Base-by-base conservation (phyloP, 371 early-diverging fungal genomes). In the Mortierella sp. region DNA sequence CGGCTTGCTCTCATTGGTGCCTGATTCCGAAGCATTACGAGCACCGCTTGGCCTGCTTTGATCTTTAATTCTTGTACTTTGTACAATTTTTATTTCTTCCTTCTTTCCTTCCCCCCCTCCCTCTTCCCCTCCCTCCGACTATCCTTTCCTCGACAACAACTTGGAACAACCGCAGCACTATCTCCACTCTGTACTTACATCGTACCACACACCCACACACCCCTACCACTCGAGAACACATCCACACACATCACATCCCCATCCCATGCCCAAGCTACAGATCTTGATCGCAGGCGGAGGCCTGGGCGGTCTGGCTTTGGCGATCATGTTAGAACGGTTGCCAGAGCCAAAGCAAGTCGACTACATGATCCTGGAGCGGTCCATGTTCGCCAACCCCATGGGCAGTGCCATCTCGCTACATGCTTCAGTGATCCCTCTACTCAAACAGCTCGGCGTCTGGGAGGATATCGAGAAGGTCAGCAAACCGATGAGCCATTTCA, bases 401-500 rank as follows among this genome's bases (percentile, higher is more conserved):
- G 74, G 74, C 2, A 74, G 74, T 39, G 67, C 74, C 55, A 63
- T 74, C 51, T 74, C 74, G 9, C 29, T 74, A 25, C 67, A 67
- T n/a, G 68, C 74, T 28, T 63, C 67, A 5, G 57, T 74, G 16
- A 63, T 74, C 34, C 74, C 74, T 1, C 37, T 74, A 1, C 51
- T 74, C 41, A 67, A 67, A n/a, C 67, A 74, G 17, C 46, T 74
- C 31, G 74, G 74, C n/a, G 14, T 67, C 57, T 74, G 74, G 74
- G 27, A 46, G 4, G 63, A 67, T 43, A 59, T 74, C 28, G 63
- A 67, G 40, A 60, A 51, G 14, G 59, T 60, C 19, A 63, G 74
- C 49, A 74, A 74, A 16, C 74, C 74, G 41, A 74, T 74, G 74
- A 74, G 74, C 47, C 74, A 74, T 9, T 74, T 74, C 52, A 51